Evolutionary conservation across 352 stramenopile genomes (phyloP).

Genomic region (Phytophthora foliorum): DNA sequence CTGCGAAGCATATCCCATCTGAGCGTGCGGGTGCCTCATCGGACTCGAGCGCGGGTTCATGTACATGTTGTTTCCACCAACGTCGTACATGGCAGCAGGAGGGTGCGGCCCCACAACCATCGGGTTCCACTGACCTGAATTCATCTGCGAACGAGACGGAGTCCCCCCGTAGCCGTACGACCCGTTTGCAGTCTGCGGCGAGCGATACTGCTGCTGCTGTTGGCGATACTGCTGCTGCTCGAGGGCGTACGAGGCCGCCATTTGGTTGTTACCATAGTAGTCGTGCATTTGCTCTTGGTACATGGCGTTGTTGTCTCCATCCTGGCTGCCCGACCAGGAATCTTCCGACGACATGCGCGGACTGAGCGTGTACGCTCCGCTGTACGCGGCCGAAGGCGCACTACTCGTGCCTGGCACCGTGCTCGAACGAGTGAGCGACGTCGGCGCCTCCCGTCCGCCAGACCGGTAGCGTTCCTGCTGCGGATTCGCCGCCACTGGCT

Average conservation of each 20-base stretch:
- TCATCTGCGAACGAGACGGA: conserved; percentile 37
- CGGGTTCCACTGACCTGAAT: conserved; percentile 52
- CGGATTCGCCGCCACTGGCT: conserved; percentile 28
- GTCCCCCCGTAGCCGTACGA: conserved; percentile 44
- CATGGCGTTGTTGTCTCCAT: conserved; percentile 41
- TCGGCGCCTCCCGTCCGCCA: conserved; percentile 24
- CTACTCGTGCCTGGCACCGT: conserved; percentile 54
- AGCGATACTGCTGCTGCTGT: conserved; percentile 38
- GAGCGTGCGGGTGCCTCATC: conserved; percentile 42
- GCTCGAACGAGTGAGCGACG: conserved; percentile 44
- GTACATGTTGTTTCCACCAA: conserved; percentile 56
- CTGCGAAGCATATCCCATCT: conserved; percentile 53
- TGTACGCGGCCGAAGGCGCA: conserved; percentile 37
- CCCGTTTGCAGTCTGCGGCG: conserved; percentile 31
- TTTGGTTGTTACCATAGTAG: conserved; percentile 52
- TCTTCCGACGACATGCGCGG: conserved; percentile 57
- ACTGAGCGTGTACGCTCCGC: conserved; percentile 55
- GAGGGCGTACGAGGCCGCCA: conserved; percentile 31
- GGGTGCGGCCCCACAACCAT: conserved; percentile 40
- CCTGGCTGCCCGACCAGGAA: conserved; percentile 64
- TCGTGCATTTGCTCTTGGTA: conserved; percentile 61
- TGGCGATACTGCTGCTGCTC: conserved; percentile 36
- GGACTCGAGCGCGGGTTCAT: conserved; percentile 50
- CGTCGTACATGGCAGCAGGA: conserved; percentile 40
- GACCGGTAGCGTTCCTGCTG: conserved; percentile 39